These are phyloP conservation scores for Fusarium pseudocircinatum DNA, from an alignment of 2,329 filamentous ascomycete genomes.

Conservation along the genomic window DNA sequence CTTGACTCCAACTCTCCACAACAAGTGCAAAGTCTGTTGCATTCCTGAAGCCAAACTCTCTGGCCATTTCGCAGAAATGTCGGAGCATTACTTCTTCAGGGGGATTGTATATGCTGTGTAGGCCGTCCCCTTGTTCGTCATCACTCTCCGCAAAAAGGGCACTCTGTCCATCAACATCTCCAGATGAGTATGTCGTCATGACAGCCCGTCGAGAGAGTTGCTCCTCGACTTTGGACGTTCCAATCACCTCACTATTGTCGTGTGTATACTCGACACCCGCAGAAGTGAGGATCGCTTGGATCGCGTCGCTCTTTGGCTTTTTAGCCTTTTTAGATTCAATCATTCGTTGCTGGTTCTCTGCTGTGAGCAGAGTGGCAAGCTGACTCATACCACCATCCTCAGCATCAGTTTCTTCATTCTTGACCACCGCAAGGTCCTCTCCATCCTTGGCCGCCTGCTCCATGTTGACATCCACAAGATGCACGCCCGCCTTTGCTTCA, in stretches of 20 bases:
- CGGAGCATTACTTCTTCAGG: constrained; percentile 77
- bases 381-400: constrained; percentile 77
- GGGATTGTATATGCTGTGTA: constrained; percentile 70
- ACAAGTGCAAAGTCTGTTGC: constrained; percentile 87
- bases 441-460: constrained; percentile 67
- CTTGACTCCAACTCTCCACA: constrained; percentile 91
- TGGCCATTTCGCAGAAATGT: constrained; percentile 93
- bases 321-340: constrained; percentile 48
- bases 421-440: constrained; percentile 54
- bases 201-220: constrained; percentile 81
- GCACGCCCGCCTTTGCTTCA: constrained; percentile 86
- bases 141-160: constrained; percentile 67
- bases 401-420: constrained; percentile 61
- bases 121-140: constrained; percentile 44
- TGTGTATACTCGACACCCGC: constrained; percentile 96
- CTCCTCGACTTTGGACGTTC: constrained; percentile 90
- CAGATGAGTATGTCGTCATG: constrained; percentile 59
- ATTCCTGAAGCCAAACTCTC: constrained; percentile 77
- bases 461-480: constrained; percentile 79
- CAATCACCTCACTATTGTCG: constrained; percentile 94
- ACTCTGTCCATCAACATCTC: constrained; percentile 60
- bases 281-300: constrained; percentile 87
- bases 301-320: constrained; percentile 71
- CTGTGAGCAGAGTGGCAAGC: constrained; percentile 66
- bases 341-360: constrained; percentile 56